These are phyloP conservation scores for Smithsoniella earleae DNA, from an alignment of 163 green algal species.

Conservation along the genomic window DNA sequence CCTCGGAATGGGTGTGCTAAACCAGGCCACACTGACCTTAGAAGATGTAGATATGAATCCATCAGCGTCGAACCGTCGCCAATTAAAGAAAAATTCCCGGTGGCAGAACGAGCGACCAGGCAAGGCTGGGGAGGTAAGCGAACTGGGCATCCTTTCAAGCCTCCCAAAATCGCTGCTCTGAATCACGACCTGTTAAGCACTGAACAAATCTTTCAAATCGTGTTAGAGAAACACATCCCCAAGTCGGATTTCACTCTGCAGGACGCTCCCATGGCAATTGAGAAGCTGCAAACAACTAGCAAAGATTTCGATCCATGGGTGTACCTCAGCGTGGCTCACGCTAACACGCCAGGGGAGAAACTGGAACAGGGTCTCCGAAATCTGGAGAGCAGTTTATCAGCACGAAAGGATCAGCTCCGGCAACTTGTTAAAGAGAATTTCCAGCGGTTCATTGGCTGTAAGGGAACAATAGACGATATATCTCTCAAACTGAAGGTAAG, in stretches of 20 bases:
- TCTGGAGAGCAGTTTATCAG: neutral
- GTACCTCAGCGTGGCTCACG: neutral
- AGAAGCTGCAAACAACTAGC: constrained; percentile 12
- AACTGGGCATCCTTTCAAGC: no score
- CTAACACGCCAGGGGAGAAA: neutral
- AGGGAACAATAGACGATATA: constrained; percentile 84
- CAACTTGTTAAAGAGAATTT: constrained; percentile 82
- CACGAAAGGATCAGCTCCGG: constrained; percentile 9
- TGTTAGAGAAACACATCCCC: no score
- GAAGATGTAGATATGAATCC: neutral
- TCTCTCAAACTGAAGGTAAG: constrained; percentile 47
- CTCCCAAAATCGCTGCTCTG: no score
- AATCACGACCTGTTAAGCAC: no score
- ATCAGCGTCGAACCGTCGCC: neutral
- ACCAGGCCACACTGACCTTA: neutral
- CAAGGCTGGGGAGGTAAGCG: neutral
- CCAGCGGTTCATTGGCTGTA: constrained; percentile 85
- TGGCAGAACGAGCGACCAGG: neutral
- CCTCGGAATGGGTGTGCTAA: constrained; percentile 23
- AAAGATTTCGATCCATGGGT: constrained; percentile 24
- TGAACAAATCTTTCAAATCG: no score
- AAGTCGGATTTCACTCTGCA: no score
- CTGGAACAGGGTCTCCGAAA: neutral
- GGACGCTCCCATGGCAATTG: no score
- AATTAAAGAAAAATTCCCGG: constrained; percentile 12